These are phyloP conservation scores for Allium sativum DNA, from an alignment of 106 monocot genomes.

Conservation along the genomic window DNA sequence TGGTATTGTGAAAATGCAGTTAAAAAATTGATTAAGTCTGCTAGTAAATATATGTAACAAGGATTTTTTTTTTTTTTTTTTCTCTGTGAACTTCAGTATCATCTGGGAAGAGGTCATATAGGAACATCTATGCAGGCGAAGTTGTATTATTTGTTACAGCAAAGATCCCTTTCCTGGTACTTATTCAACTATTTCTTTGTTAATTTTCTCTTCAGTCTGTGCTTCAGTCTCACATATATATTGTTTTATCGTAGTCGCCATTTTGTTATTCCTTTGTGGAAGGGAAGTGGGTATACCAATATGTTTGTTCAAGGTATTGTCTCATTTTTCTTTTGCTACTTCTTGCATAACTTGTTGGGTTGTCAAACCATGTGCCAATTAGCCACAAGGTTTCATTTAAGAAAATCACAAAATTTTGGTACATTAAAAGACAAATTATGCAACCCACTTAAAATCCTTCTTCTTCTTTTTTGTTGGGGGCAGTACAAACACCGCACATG, in stretches of 20 bases:
- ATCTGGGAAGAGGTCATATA: constrained; percentile 92
- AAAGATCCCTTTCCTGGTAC: constrained; percentile 76
- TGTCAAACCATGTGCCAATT: no score
- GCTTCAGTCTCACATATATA: constrained; percentile 2
- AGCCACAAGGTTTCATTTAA: no score
- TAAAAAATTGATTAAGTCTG: no score
- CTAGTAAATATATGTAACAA: not conserved
- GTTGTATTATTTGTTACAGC: constrained; percentile 58
- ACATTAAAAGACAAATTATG: no score
- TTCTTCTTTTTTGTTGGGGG: constrained; percentile 2
- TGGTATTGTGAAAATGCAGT: no score
- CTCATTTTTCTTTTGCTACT: not conserved
- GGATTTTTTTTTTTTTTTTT: constrained; percentile 3
- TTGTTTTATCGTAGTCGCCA: constrained; percentile 37
- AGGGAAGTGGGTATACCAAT: constrained; percentile 72
- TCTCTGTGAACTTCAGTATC: constrained; percentile 46
- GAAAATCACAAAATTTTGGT: no score
- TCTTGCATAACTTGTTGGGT: not conserved
- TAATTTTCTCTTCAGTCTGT: not conserved
- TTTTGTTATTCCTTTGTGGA: constrained; percentile 93
- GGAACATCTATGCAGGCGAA: constrained; percentile 81
- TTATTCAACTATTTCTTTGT: not conserved
- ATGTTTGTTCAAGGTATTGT: constrained; percentile 87
- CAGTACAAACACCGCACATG: constrained; percentile 90
- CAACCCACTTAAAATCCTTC: not conserved